These are phyloP conservation scores for Polytolypa hystricis DNA, from an alignment of 2,329 filamentous ascomycete species.

Conservation along the genomic window DNA sequence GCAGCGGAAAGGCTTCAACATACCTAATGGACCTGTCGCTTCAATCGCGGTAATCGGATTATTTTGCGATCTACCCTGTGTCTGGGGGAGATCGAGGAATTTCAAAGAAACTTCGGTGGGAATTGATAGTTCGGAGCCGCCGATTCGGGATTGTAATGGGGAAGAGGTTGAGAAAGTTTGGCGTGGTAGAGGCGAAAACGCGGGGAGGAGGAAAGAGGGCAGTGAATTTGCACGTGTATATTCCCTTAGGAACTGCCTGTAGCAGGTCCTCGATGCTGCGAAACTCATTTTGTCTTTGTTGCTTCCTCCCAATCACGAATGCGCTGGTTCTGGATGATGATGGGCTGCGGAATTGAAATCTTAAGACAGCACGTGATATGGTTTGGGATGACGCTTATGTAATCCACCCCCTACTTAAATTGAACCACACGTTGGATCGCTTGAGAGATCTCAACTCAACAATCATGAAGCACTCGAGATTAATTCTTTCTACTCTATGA, in stretches of 20 bases:
- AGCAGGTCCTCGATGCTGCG: conserved; percentile 49
- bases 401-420: too few species aligned
- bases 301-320: too few species aligned
- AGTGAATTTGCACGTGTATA: conserved; percentile 43
- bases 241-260: conserved; percentile 45
- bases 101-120: conserved; percentile 72
- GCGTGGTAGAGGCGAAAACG: conserved; percentile 42
- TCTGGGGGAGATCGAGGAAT: conserved; percentile 52
- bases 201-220: conserved; percentile 62
- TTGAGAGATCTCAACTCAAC: too few species aligned
- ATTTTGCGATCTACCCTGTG: conserved; percentile 49
- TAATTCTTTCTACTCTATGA: too few species aligned
- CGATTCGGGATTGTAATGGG: conserved; percentile 66
- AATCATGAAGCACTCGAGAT: too few species aligned
- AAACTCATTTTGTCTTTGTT: conserved; percentile 62
- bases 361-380: too few species aligned
- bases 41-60: conserved; percentile 54
- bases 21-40: conserved; percentile 71
- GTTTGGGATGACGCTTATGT: too few species aligned
- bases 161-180: conserved; percentile 63
- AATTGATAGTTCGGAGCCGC: conserved; percentile 65
- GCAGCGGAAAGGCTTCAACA: conserved; percentile 15
- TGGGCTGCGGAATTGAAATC: too few species aligned
- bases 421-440: too few species aligned
- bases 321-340: too few species aligned